Conservation (phyloP, 768 basidiomycete genomes). For the Chalciporus piperatus region DNA sequence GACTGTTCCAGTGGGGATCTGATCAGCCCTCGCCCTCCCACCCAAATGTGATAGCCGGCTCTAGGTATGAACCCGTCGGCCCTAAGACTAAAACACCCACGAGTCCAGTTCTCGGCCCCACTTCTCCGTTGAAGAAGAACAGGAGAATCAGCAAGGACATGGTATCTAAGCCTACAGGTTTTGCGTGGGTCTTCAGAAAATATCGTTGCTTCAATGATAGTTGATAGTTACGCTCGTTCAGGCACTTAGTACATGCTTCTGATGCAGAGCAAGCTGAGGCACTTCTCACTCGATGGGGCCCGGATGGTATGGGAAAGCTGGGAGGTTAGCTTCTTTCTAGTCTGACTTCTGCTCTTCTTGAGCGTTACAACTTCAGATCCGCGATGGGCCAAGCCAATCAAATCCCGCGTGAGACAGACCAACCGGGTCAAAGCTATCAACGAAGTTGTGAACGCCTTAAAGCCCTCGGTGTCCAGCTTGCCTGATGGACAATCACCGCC, state of each 20-base stretch:
- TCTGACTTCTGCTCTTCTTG: slow-evolving; percentile 19
- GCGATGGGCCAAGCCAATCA: slow-evolving; percentile 86
- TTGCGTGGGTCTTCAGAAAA: slow-evolving; percentile 59
- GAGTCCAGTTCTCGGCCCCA: slow-evolving; percentile 28
- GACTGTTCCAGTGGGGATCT: slow-evolving; percentile 54
- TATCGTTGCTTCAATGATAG: slow-evolving; percentile 13
- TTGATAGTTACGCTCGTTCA: slow-evolving; percentile 33
- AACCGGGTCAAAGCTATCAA: slow-evolving; percentile 74
- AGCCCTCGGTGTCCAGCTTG: slow-evolving; percentile 48
- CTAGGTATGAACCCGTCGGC: slow-evolving; percentile 62
- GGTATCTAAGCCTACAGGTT: slow-evolving; percentile 80
- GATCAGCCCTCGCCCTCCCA: slow-evolving; percentile 37
- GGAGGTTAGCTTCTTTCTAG: slow-evolving; percentile 55
- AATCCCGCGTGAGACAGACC: slow-evolving; percentile 63
- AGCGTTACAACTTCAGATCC: slow-evolving; percentile 56
- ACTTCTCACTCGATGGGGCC: slow-evolving; percentile 83
- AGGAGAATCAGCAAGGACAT: slow-evolving; percentile 83
- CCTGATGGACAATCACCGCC: slow-evolving; percentile 45
- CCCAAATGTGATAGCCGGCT: slow-evolving; percentile 48
- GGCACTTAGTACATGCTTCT: slow-evolving; percentile 88
- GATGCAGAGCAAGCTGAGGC: slow-evolving; percentile 88
- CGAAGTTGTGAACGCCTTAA: slow-evolving; percentile 70
- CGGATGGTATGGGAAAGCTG: slow-evolving; percentile 84
- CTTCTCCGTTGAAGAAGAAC: slow-evolving; percentile 46
- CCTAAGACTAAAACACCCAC: slow-evolving; percentile 3